Percentiles rank a stretch among this genome's conserved stretches.
Evolutionary conservation across 768 basidiomycete species (phyloP).

Genomic region (Termitomyces sp.): DNA sequence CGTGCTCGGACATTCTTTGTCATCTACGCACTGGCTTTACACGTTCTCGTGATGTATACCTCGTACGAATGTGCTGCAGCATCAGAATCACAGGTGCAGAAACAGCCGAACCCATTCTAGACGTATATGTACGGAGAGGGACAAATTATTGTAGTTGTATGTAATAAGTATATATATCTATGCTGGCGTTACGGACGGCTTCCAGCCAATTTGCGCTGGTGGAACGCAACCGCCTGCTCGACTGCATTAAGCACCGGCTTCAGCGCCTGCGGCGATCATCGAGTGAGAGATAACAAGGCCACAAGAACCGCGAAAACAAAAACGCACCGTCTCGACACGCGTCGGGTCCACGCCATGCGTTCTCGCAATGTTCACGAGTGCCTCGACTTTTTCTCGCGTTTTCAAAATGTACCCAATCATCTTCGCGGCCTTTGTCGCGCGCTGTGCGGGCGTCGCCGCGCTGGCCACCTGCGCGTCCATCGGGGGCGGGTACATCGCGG

Average conservation of each 20-base stretch:
- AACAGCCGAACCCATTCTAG: slow-evolving; percentile 43
- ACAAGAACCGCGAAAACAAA: neutral
- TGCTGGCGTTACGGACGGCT: slow-evolving; percentile 7
- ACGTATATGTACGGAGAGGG: too few species aligned
- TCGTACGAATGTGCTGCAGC: slow-evolving; percentile 66
- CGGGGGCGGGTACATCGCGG: slow-evolving; percentile 72
- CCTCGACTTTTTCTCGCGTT: slow-evolving; percentile 78
- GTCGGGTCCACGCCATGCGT: slow-evolving; percentile 55
- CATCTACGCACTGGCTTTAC: slow-evolving; percentile 75
- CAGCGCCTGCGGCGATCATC: slow-evolving; percentile 49
- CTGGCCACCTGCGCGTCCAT: slow-evolving; percentile 48
- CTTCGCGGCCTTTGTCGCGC: slow-evolving; percentile 72
- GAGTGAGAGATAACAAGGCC: neutral
- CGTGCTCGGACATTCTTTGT: slow-evolving; percentile 88
- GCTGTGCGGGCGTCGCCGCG: slow-evolving; percentile 57
- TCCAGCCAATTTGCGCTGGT: slow-evolving; percentile 34
- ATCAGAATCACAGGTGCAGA: slow-evolving; percentile 42
- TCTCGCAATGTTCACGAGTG: slow-evolving; percentile 61
- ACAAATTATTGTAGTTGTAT: too few species aligned
- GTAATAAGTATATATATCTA: neutral
- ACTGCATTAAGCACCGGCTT: slow-evolving; percentile 69
- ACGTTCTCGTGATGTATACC: slow-evolving; percentile 77
- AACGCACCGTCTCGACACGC: slow-evolving; percentile 59
- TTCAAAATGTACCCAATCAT: slow-evolving; percentile 81
- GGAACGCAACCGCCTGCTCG: slow-evolving; percentile 63